A percentile compares a stretch with the other conserved stretches of the same genome.
phyloP scores from a whole-genome alignment of 169 alveolate genomes.

The Eimeria nieschulzi region DNA sequence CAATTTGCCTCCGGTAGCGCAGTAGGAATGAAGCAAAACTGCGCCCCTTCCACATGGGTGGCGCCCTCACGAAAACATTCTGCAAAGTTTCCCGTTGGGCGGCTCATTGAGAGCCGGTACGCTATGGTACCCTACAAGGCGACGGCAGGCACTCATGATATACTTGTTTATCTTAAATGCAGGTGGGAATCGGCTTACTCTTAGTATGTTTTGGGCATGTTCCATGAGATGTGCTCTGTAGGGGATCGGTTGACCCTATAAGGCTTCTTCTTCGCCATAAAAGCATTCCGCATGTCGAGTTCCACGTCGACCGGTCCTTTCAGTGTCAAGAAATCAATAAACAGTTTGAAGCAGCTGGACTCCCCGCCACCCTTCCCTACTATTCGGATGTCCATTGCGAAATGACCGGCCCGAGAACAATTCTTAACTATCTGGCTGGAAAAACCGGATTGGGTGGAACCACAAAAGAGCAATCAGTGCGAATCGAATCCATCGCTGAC shows the following conservation, averaged over 20 bases:
- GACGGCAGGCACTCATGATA: background rate
- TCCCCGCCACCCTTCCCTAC: background rate
- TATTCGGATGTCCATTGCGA: background rate
- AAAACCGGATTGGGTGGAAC: background rate
- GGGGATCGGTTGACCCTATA: background rate
- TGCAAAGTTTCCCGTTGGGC: background rate
- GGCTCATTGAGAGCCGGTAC: background rate
- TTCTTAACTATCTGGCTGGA: background rate
- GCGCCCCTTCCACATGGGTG: background rate
- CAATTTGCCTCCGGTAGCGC: background rate
- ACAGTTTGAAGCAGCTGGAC: background rate
- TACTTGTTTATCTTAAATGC: background rate
- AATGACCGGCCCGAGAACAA: background rate
- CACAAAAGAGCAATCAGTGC: background rate
- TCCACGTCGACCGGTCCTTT: background rate
- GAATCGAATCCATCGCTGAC: background rate
- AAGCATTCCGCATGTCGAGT: background rate
- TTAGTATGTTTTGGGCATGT: background rate
- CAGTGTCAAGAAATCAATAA: background rate
- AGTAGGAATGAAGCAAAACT: background rate
- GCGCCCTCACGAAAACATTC: background rate
- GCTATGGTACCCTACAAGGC: background rate
- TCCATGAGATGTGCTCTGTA: background rate
- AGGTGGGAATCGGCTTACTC: background rate
- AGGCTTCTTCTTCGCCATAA: background rate